A percentile compares a stretch with the other conserved stretches of the same genome.
Evolutionary conservation across 106 monocot species (phyloP).

Genomic region (Vanilla planifolia): DNA sequence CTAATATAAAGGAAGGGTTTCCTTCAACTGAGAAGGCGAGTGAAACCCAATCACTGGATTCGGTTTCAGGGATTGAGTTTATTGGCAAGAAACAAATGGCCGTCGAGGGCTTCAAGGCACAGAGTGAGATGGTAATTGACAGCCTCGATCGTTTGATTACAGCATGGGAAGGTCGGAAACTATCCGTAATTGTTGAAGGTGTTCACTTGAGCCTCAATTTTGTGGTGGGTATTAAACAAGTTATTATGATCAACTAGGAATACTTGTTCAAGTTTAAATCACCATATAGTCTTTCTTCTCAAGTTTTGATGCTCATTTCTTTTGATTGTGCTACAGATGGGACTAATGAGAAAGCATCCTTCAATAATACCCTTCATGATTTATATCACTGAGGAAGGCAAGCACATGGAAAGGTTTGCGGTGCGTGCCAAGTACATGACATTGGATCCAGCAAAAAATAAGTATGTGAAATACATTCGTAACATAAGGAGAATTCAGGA

Average conservation of each 20-base stretch:
- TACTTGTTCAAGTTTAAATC: neutral
- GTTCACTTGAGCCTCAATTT: slow-evolving; percentile 98
- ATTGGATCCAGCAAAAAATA: slow-evolving; percentile 72
- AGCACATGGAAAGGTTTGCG: slow-evolving; percentile 82
- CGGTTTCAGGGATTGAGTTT: slow-evolving; percentile 21
- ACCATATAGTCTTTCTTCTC: neutral
- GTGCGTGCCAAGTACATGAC: slow-evolving; percentile 94
- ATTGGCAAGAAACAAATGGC: slow-evolving; percentile 69
- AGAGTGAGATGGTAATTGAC: slow-evolving; percentile 98
- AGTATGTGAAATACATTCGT: slow-evolving; percentile 74
- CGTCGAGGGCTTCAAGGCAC: slow-evolving; percentile 85
- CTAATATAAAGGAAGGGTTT: slow-evolving; percentile 20
- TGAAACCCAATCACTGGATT: slow-evolving; percentile 10
- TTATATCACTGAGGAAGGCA: slow-evolving; percentile 71
- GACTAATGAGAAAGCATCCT: slow-evolving; percentile 86
- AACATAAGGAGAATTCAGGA: slow-evolving; percentile 84
- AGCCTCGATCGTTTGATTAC: slow-evolving; percentile 91
- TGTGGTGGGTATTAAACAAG: slow-evolving; percentile 67
- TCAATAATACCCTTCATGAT: slow-evolving; percentile 84
- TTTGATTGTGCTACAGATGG: slow-evolving; percentile 45
- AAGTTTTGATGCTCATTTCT: neutral
- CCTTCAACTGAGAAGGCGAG: slow-evolving; percentile 17
- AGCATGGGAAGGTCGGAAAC: slow-evolving; percentile 89
- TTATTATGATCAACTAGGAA: no score
- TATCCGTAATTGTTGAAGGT: slow-evolving; percentile 95